These are phyloP conservation scores for Arabidopsis hybrid DNA, from an alignment of 441 rosid species.

Conservation along the genomic window DNA sequence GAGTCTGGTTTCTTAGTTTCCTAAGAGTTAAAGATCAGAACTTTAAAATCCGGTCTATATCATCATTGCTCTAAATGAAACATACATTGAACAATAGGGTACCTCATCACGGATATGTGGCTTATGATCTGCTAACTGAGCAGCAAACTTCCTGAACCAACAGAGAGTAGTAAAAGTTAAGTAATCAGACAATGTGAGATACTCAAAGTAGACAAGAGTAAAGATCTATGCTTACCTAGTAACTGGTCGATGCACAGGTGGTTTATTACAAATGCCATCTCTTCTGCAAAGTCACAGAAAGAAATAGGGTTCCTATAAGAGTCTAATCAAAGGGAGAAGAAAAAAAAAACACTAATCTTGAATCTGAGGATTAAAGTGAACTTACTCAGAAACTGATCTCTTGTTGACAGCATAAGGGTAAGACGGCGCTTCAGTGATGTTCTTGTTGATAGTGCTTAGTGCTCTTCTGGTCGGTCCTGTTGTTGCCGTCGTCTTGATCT, in stretches of 20 bases:
- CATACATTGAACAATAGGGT: constrained; percentile 13
- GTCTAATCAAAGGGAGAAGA: constrained; percentile 11
- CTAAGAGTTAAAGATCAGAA: constrained; percentile 41
- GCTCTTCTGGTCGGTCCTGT: constrained; percentile 57
- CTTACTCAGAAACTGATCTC: constrained; percentile 72
- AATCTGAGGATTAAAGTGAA: constrained; percentile 1
- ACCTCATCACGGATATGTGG: constrained; percentile 60
- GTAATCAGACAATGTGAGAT: constrained; percentile 21
- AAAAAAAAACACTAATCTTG: background rate
- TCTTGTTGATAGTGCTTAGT: constrained; percentile 69
- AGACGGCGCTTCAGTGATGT: constrained; percentile 64
- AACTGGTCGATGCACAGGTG: constrained; percentile 80
- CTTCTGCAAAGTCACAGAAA: constrained; percentile 46
- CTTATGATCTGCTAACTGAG: constrained; percentile 69
- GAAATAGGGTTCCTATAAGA: background rate
- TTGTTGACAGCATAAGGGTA: constrained; percentile 74
- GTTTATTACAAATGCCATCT: constrained; percentile 54
- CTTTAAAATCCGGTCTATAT: background rate
- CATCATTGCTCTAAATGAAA: constrained; percentile 22
- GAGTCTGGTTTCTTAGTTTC: constrained; percentile 53
- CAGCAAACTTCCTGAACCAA: constrained; percentile 74
- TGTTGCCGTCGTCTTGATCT: constrained; percentile 49
- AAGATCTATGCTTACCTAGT: constrained; percentile 61
- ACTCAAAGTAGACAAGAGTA: constrained; percentile 13
- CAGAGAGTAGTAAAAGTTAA: constrained; percentile 25